These are phyloP conservation scores for Ensete glaucum DNA, from an alignment of 176 grass and related monocot species.

Conservation along the genomic window DNA sequence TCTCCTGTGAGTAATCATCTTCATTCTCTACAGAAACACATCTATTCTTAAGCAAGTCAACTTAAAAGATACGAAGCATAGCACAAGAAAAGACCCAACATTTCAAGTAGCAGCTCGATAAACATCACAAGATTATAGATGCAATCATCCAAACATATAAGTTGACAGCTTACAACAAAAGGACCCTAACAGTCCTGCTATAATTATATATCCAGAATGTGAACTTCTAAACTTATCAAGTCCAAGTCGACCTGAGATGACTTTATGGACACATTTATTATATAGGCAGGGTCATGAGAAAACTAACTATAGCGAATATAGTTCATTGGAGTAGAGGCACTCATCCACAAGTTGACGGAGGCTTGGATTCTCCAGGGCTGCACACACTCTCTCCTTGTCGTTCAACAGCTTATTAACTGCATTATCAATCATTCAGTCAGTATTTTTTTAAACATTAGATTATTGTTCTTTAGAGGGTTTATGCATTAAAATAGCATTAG, in stretches of 20 bases:
- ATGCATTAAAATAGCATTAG: not conserved
- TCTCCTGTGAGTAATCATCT: too few relatives aligned
- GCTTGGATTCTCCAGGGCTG: slow-evolving; percentile 90
- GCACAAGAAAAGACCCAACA: too few relatives aligned
- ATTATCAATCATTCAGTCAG: slow-evolving; percentile 20
- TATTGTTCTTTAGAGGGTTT: not conserved
- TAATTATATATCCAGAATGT: too few relatives aligned
- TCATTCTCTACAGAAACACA: too few relatives aligned
- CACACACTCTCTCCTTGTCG: slow-evolving; percentile 90
- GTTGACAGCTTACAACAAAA: too few relatives aligned
- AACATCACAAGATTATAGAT: too few relatives aligned
- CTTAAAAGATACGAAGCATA: too few relatives aligned
- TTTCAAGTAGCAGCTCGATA: too few relatives aligned
- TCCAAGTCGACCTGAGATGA: not conserved
- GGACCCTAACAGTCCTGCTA: too few relatives aligned
- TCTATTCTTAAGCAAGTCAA: too few relatives aligned
- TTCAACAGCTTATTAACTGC: slow-evolving; percentile 96
- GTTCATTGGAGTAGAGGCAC: slow-evolving; percentile 67
- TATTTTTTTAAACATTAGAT: not conserved
- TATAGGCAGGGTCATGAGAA: not conserved
- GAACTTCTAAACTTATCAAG: too few relatives aligned
- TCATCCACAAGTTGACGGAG: slow-evolving; percentile 89
- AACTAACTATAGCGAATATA: slow-evolving; percentile 36
- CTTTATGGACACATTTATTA: not conserved
- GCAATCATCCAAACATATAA: too few relatives aligned